phyloP scores from a whole-genome alignment of 768 basidiomycete genomes.

The Boletellus ananas region DNA sequence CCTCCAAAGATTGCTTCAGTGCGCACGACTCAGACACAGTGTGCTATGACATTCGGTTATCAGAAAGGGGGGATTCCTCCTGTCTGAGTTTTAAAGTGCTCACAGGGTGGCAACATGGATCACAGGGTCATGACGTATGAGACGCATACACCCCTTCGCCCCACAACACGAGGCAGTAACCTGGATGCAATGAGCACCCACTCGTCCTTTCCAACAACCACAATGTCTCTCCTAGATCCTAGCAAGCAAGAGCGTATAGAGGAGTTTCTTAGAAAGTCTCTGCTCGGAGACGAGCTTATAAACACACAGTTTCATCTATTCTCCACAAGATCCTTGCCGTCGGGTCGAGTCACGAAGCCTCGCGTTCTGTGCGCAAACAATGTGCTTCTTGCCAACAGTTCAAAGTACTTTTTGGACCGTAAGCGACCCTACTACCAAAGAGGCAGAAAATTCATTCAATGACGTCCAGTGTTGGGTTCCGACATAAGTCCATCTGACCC shows the following conservation, averaged over 20 bases:
- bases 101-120: too few relatives aligned
- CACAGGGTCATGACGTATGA: too few relatives aligned
- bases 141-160: too few relatives aligned
- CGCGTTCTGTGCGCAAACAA: conserved; percentile 30
- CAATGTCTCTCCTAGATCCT: conserved; percentile 6
- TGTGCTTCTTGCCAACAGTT: conserved; percentile 20
- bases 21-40: too few relatives aligned
- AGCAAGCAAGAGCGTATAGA: conserved; percentile 13
- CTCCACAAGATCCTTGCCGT: conserved; percentile 8
- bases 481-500: conserved; percentile 5
- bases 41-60: too few relatives aligned
- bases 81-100: too few relatives aligned
- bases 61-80: too few relatives aligned
- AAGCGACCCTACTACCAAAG: not conserved
- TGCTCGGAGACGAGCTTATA: conserved; percentile 27
- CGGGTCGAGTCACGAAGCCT: conserved; percentile 12
- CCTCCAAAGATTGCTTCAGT: too few relatives aligned
- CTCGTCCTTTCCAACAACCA: not conserved
- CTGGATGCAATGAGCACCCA: too few relatives aligned
- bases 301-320: conserved; percentile 32
- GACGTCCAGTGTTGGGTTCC: conserved; percentile 9
- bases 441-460: not conserved
- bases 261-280: conserved; percentile 21
- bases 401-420: conserved; percentile 27
- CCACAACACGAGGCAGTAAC: too few relatives aligned